A percentile compares a stretch with the other conserved stretches of the same genome.
phyloP scores from a whole-genome alignment of 352 stramenopile species.

The Phytophthora hibernalis region DNA sequence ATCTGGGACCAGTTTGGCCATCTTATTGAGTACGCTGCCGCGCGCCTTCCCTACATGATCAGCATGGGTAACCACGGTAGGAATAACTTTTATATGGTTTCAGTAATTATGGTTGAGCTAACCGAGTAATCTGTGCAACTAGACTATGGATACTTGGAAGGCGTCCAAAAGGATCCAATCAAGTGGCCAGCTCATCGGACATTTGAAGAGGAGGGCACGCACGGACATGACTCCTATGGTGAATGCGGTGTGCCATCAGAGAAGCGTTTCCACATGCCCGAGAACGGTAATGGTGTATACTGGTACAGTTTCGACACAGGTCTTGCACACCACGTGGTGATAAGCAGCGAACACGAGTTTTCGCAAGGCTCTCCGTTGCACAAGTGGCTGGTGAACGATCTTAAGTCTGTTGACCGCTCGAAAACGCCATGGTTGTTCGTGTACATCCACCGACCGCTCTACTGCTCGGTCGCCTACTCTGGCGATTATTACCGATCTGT shows the following conservation, averaged over 20 bases:
- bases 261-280: constrained; percentile 81
- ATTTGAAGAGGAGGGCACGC: constrained; percentile 42
- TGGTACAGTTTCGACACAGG: constrained; percentile 72
- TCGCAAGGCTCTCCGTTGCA: constrained; percentile 47
- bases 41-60: constrained; percentile 85
- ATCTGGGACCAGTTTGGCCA: constrained; percentile 89
- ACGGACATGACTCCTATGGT: constrained; percentile 66
- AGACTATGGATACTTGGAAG: constrained; percentile 62
- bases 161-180: constrained; percentile 30
- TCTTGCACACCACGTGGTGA: constrained; percentile 56
- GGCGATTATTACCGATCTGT: constrained; percentile 49
- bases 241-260: constrained; percentile 88
- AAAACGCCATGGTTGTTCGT: constrained; percentile 70
- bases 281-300: constrained; percentile 60
- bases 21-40: constrained; percentile 81
- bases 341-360: constrained; percentile 70
- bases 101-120: neutral
- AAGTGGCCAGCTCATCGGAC: constrained; percentile 40
- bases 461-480: constrained; percentile 55
- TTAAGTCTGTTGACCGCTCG: constrained; percentile 55
- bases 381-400: constrained; percentile 61
- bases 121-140: neutral
- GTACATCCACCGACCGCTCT: constrained; percentile 68
- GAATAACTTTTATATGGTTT: neutral
- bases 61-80: constrained; percentile 58